Conservation (phyloP, 805 yeast genomes). For the Saturnispora bothae region DNA sequence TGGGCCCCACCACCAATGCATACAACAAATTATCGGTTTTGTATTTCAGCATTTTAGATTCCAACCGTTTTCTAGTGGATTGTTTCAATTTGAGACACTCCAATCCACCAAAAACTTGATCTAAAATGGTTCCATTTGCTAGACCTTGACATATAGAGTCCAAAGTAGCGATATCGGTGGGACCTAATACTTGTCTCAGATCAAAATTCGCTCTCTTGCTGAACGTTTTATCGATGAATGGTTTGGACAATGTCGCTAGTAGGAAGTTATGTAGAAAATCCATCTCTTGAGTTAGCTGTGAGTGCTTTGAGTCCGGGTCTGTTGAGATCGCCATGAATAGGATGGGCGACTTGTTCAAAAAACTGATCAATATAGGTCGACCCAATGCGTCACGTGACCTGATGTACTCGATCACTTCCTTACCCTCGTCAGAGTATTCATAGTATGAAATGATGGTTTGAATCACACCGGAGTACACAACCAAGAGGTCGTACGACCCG, state of each 20-base stretch:
- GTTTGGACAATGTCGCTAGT: slow-evolving; percentile 73
- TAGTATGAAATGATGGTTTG: slow-evolving; percentile 72
- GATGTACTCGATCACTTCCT: slow-evolving; percentile 38
- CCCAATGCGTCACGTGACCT: slow-evolving; percentile 30
- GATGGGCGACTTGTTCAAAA: slow-evolving; percentile 57
- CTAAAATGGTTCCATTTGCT: slow-evolving; percentile 41
- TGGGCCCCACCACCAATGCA: slow-evolving; percentile 58
- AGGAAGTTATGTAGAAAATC: slow-evolving; percentile 66
- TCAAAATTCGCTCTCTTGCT: slow-evolving; percentile 70
- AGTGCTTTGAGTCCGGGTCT: slow-evolving; percentile 37
- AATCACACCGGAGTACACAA: slow-evolving; percentile 69
- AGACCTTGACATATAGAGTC: slow-evolving; percentile 51
- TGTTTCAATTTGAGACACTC: slow-evolving; percentile 53
- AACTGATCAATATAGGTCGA: slow-evolving; percentile 40
- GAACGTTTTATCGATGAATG: slow-evolving; percentile 62
- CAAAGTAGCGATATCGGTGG: slow-evolving; percentile 63
- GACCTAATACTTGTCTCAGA: slow-evolving; percentile 61
- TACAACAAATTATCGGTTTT: slow-evolving; percentile 53
- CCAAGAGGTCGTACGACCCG: slow-evolving; percentile 56
- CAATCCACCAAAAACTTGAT: slow-evolving; percentile 52
- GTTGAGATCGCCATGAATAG: slow-evolving; percentile 61
- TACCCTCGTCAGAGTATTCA: slow-evolving; percentile 30
- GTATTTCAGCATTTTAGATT: slow-evolving; percentile 39
- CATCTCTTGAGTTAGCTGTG: slow-evolving; percentile 51
- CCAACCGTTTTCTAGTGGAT: slow-evolving; percentile 46